phyloP scores from a whole-genome alignment of 2,329 filamentous ascomycete species.

The Aspergillus viridinutans region DNA sequence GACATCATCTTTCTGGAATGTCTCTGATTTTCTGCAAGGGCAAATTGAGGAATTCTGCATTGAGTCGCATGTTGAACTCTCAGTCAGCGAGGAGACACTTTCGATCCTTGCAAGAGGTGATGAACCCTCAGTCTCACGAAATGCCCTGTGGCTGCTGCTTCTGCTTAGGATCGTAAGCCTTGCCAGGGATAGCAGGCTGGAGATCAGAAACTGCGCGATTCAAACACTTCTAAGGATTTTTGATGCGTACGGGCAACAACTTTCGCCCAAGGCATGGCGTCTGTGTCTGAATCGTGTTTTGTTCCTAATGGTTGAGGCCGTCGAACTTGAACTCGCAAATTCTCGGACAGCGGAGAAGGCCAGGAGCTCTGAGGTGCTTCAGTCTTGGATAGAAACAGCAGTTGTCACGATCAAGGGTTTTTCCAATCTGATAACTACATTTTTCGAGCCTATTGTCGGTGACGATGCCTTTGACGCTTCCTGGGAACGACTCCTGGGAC shows the following conservation, averaged over 20 bases:
- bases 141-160: conserved; percentile 33
- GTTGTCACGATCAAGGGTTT: conserved; percentile 70
- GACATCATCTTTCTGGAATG: conserved; percentile 92
- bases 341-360: conserved; percentile 9
- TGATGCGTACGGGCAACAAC: conserved; percentile 79
- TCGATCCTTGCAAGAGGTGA: conserved; percentile 56
- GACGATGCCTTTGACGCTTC: conserved; percentile 65
- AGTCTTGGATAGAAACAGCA: conserved; percentile 70
- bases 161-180: conserved; percentile 37
- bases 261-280: conserved; percentile 75
- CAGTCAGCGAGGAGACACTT: conserved; percentile 54
- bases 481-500: conserved; percentile 69
- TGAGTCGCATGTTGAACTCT: conserved; percentile 38
- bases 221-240: conserved; percentile 90
- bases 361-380: conserved; percentile 27
- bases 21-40: conserved; percentile 75
- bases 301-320: conserved; percentile 69
- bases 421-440: conserved; percentile 68
- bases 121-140: conserved; percentile 54
- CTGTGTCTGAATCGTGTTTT: conserved; percentile 77
- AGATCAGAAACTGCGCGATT: conserved; percentile 61
- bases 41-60: conserved; percentile 42
- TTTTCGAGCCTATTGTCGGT: conserved; percentile 66
- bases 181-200: conserved; percentile 36
- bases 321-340: conserved; percentile 50